These are phyloP conservation scores for Yamadazyma songkhlaensis DNA, from an alignment of 1,139 yeast species.

Conservation along the genomic window DNA sequence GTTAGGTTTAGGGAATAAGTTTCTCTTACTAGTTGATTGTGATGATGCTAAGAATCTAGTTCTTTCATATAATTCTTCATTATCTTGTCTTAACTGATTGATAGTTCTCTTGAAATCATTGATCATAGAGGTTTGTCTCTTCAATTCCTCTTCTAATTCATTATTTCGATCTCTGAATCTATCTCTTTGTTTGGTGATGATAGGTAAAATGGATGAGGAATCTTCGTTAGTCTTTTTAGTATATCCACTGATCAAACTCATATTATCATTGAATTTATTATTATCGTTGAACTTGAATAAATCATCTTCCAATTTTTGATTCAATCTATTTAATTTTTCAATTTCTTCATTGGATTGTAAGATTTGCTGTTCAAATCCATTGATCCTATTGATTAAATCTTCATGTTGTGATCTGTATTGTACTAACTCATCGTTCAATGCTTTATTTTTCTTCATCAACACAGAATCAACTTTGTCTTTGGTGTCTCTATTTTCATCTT, in stretches of 20 bases:
- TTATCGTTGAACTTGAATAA: conserved; percentile 50
- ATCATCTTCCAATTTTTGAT: conserved; percentile 70
- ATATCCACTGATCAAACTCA: conserved; percentile 65
- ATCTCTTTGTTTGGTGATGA: conserved; percentile 92
- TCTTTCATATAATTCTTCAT: conserved; percentile 76
- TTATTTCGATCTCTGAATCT: conserved; percentile 77
- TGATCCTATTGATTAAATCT: conserved; percentile 31
- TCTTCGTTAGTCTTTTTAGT: conserved; percentile 21
- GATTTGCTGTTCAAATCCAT: conserved; percentile 39
- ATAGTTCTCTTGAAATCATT: conserved; percentile 66
- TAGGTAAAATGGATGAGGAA: conserved; percentile 66
- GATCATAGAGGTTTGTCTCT: conserved; percentile 53
- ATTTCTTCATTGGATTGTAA: conserved; percentile 33
- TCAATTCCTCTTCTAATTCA: conserved; percentile 80
- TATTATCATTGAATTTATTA: conserved; percentile 56
- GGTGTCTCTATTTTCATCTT: conserved; percentile 13
- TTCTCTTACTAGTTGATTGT: conserved; percentile 17
- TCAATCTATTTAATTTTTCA: conserved; percentile 37
- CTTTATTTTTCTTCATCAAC: conserved; percentile 58
- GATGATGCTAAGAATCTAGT: conserved; percentile 68
- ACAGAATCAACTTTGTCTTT: conserved; percentile 40
- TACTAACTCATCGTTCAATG: conserved; percentile 59
- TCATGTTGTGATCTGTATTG: conserved; percentile 54
- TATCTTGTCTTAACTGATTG: conserved; percentile 64
- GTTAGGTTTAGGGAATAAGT: conserved; percentile 32